Conservation (phyloP, 805 yeast species). For the Blastobotrys peoriensis region DNA sequence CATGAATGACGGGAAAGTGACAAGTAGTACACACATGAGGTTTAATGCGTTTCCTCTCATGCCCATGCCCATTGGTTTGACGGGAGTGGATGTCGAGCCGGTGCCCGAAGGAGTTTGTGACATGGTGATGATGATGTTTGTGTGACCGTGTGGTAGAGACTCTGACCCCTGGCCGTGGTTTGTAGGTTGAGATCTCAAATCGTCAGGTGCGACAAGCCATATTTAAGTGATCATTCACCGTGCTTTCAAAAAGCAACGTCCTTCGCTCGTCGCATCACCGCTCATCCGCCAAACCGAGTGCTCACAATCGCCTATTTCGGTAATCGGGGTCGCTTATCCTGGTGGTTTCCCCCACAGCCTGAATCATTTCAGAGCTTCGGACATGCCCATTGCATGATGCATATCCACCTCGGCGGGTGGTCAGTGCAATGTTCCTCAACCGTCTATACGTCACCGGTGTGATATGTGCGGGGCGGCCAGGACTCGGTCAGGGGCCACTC, state of each 20-base stretch:
- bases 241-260: neutral
- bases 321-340: neutral
- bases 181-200: too few relatives aligned
- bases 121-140: too few relatives aligned
- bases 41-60: neutral
- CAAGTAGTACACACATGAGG: conserved; percentile 1
- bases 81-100: neutral
- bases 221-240: neutral
- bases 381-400: neutral
- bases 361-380: neutral
- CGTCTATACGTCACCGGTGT: too few relatives aligned
- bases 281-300: neutral
- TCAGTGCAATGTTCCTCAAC: too few relatives aligned
- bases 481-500: too few relatives aligned
- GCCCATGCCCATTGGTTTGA: neutral
- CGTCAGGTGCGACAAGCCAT: neutral
- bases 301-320: neutral
- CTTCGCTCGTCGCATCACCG: neutral
- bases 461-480: too few relatives aligned
- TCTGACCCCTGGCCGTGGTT: too few relatives aligned
- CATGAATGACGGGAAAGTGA: conserved; percentile 5
- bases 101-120: too few relatives aligned
- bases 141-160: too few relatives aligned
- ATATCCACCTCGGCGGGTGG: neutral
- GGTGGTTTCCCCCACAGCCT: neutral